Percentiles rank a stretch among this genome's conserved stretches.
These are phyloP conservation scores for Beauveria asiatica DNA, from an alignment of 2,329 filamentous ascomycete species.

Conservation along the genomic window DNA sequence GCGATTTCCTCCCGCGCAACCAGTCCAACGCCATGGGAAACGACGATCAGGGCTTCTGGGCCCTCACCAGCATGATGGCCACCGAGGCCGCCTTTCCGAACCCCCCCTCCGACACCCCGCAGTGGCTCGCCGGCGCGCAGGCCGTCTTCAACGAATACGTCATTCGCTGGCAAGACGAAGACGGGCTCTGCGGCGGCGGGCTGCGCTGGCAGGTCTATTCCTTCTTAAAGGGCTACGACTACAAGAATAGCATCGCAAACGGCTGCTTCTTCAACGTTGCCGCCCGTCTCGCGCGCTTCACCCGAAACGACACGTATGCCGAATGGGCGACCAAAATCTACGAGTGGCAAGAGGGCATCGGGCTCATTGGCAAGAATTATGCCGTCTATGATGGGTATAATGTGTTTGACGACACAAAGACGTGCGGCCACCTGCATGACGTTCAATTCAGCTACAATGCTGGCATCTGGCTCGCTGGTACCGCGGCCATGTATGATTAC, in stretches of 20 bases:
- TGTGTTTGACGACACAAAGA: conserved; percentile 26
- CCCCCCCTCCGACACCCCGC: conserved; percentile 46
- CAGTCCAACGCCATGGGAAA: conserved; percentile 49
- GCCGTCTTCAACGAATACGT: conserved; percentile 75
- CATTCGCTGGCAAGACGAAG: conserved; percentile 56
- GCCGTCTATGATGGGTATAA: conserved; percentile 44
- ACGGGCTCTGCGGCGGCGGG: conserved; percentile 55
- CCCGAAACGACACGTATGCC: conserved; percentile 68
- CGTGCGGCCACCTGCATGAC: conserved; percentile 44
- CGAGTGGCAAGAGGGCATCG: conserved; percentile 49
- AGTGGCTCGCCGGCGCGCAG: conserved; percentile 69
- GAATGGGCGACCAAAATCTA: conserved; percentile 67
- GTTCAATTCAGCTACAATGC: conserved; percentile 64
- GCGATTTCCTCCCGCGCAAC: conserved; percentile 51
- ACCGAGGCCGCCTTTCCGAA: conserved; percentile 63
- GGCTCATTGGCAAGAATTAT: conserved; percentile 47
- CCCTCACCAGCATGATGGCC: conserved; percentile 61
- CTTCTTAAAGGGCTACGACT: conserved; percentile 63
- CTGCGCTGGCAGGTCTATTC: conserved; percentile 80
- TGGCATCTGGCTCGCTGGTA: conserved; percentile 55
- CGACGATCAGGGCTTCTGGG: conserved; percentile 70
- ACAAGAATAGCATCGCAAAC: conserved; percentile 62
- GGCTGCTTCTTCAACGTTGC: conserved; percentile 63
- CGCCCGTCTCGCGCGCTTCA: conserved; percentile 67
- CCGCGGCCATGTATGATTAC: conserved; percentile 53